Evolutionary conservation across 768 basidiomycete genomes (phyloP), one percentile per base, ranked within the genome.

Genomic region (Lepiota brunneoincarnata): DNA sequence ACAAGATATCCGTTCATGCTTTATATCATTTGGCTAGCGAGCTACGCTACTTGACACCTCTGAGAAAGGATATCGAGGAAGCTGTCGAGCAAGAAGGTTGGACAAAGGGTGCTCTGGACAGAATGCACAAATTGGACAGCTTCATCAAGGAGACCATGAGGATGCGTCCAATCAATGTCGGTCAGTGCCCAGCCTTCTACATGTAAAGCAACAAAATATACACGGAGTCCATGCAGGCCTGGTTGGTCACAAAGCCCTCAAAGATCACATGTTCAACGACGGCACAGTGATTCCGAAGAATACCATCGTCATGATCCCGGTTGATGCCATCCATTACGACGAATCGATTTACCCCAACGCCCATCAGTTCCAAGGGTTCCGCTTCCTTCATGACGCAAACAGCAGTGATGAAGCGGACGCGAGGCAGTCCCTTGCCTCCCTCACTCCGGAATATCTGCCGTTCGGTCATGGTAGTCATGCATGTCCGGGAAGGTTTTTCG

Each of bases 41-140:
- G 23, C 71, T 75, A 1, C 59, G 70, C 15, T 69, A 71, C 39
- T 51, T 67, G 1, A 50, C 63, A 6, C 63, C 68, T 4, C 45
- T 82, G 5, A 70, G 79, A 0, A 70, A 75, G 50, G 80, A 83
- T 60, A 66, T 78, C 4, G 73, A 75, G 24, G 49, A 56, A 1
- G 68, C 74, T 4, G 46, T 76, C 15, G 44, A 54, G 3, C 59
- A 66, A 4, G 68, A 76, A 26, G 76, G 70, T 31, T 78, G 74
- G 56, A 47, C 52, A 7, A 60, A 57, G 24, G 24, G 6, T 5
- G 59, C 48, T 1, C 17, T 60, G 15, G 56, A 57, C 41, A 55
- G 43, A 37, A 54, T 60, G 56, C 6, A 35, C 3, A 44, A 54
- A 40, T 23, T 57, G 17, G 59, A 60, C 26, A 57, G 59, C 31